Evolutionary conservation across 1,284 basidiomycete genomes (phyloP), one percentile per base, ranked within the genome.

Genomic region (Pyrrhoderma noxium): DNA sequence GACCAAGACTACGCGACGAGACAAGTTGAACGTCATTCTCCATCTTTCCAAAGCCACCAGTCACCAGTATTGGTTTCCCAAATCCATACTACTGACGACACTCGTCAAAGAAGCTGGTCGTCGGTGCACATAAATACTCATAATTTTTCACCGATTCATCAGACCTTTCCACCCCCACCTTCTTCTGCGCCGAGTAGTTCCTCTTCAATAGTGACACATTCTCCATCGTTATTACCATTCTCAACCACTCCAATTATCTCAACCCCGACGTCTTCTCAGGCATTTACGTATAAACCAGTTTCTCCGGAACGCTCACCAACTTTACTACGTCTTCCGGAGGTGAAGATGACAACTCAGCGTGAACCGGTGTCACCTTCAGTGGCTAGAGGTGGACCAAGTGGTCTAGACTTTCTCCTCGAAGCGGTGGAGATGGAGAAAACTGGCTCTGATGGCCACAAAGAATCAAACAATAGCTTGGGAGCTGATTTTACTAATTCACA

Each of bases 361-460:
- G n/a, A 49, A 3, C 46, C 64, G 16, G 18, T 54, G 19, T 49
- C 50, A 19, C 51, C 56, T 8, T 53, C 47, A 8, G 46, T 37
- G 22, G 27, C 27, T 48, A 53, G 21, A 45, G 16, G 37, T 45
- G 62, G 16, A 53, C 61, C 60, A 48, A 58, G 68, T n/a, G 73
- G 71, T 11, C 62, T 80, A 52, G 76, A 80, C 45, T 75, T 74
- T 0, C 69, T 80, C 49, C 76, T 79, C 11, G 75, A 78, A 61
- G 77, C 70, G 27, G 72, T 75, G 56, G 77, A 79, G 56, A 69
- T 72, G 44, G 67, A 52, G 36, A 49, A 51, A 11, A 56, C 52
- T 7, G 50, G 49, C 42, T 47, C 40, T 14, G 25, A 46, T 11
- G 11, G 27, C 27, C 25, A 56, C 73, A 47, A 63, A 75, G 45